Percentiles rank a stretch among this genome's conserved stretches.
These are phyloP conservation scores for Croton setiger DNA, from an alignment of 441 rosid species.

Conservation along the genomic window DNA sequence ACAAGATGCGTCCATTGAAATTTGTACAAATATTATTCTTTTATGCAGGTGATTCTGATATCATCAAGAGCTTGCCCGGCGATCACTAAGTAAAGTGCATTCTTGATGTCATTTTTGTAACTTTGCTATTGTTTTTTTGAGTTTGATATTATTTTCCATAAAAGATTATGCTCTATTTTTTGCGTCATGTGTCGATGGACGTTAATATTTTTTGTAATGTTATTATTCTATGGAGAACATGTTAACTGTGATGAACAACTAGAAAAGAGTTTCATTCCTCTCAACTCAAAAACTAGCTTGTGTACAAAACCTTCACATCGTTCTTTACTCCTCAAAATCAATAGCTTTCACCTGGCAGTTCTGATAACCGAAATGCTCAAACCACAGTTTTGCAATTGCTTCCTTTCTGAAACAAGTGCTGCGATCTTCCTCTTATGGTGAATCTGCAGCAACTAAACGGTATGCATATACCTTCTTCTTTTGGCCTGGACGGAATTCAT, in stretches of 20 bases:
- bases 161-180: too few species aligned
- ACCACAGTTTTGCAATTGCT: conserved; percentile 79
- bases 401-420: conserved; percentile 66
- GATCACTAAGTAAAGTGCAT: conserved; percentile 31
- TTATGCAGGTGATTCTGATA: conserved; percentile 61
- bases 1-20: not conserved
- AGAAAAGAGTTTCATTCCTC: not conserved
- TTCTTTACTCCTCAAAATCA: conserved; percentile 47
- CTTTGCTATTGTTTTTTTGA: not conserved
- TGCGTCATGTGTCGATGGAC: too few species aligned
- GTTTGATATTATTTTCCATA: too few species aligned
- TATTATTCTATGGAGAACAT: too few species aligned
- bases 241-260: too few species aligned
- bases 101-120: not conserved
- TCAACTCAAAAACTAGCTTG: conserved; percentile 34
- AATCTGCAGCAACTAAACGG: conserved; percentile 65
- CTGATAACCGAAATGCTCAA: conserved; percentile 60
- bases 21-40: not conserved
- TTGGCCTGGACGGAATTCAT: conserved; percentile 87
- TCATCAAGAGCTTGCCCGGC: conserved; percentile 56
- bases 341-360: conserved; percentile 47
- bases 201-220: too few species aligned
- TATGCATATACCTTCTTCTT: conserved; percentile 67
- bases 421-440: conserved; percentile 73
- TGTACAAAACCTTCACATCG: conserved; percentile 51